Evolutionary conservation across 2,329 filamentous ascomycete species (phyloP), one percentile per base, ranked within the genome.

Genomic region (Epichloe uncinata): DNA sequence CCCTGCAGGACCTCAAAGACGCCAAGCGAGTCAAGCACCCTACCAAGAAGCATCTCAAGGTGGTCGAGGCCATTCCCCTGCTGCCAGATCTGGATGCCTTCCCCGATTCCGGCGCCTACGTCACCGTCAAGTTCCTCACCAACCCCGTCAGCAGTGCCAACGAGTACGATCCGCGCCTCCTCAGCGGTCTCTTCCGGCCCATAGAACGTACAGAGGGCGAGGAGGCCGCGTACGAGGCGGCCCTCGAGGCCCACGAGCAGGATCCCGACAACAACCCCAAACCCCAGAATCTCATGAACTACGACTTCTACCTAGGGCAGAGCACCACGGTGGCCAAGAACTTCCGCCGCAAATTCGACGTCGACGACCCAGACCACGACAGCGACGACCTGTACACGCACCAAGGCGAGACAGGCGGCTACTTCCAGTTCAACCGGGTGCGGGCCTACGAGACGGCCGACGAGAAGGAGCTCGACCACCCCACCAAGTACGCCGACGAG

Each of bases 21-120:
- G 70, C 70, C 54, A 72, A 65, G 54, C 69, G 71, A 40, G 68
- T 81, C 54, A 75, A 71, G 57, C 79, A 82, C 59, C 81, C 77
- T 4, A 72, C 72, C 45, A 82, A 80, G 65, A 74, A 69, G 57
- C 62, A 77, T 55, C 63, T 83, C 52, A 75, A 74, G 58, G 67
- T 82, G 3, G 71, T 82, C 15, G 77, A 81, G 42, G 75, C 77
- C 16, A 76, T 73, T 53, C 79, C 81, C 30, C 65, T 85, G 38
- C 64, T 85, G 16, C 82, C 82, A 5, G 82, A 85, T 58, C 71
- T 82, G 41, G 77, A 82, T 52, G 77, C 79, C n/a, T 83, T 84
- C 68, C 80, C 81, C 45, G 82, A 85, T 63, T 78, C 77, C 3
- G 81, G 82, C 49, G 80, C 81, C 53, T 85, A 85, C 60, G 77